These are phyloP conservation scores for Trichoderma simmonsii DNA, from an alignment of 2,329 filamentous ascomycete species.

Conservation along the genomic window DNA sequence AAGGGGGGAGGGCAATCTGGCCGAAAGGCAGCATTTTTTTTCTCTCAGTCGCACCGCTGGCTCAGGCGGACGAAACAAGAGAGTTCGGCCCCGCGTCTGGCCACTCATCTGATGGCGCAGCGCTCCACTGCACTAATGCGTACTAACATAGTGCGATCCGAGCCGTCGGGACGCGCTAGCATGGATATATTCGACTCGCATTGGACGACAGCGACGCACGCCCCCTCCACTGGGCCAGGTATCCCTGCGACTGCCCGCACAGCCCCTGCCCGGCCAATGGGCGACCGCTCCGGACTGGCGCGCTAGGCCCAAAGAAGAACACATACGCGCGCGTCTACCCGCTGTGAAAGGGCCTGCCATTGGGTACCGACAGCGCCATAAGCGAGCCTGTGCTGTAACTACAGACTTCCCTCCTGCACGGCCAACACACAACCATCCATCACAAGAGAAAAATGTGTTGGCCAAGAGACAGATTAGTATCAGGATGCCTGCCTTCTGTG, in stretches of 20 bases:
- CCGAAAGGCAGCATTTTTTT: neutral
- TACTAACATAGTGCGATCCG: conserved; percentile 34
- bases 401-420: conserved; percentile 21
- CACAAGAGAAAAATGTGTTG: too few species aligned
- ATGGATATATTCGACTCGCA: conserved; percentile 15
- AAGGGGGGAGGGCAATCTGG: conserved; percentile 3
- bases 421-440: conserved; percentile 28
- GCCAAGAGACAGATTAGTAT: too few species aligned
- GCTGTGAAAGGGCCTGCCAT: conserved; percentile 25
- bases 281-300: conserved; percentile 25
- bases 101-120: conserved; percentile 27
- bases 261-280: conserved; percentile 26
- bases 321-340: conserved; percentile 33
- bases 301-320: conserved; percentile 22
- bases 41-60: neutral
- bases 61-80: conserved; percentile 17
- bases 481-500: neutral
- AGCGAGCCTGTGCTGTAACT: conserved; percentile 27
- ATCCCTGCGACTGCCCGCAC: neutral
- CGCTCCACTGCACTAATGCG: conserved; percentile 25
- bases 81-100: conserved; percentile 20
- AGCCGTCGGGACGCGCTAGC: conserved; percentile 37
- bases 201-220: conserved; percentile 23
- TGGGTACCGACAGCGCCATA: conserved; percentile 31
- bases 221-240: conserved; percentile 17